These are phyloP conservation scores for Aspergillus latus DNA, from an alignment of 2,329 filamentous ascomycete genomes.

Conservation along the genomic window DNA sequence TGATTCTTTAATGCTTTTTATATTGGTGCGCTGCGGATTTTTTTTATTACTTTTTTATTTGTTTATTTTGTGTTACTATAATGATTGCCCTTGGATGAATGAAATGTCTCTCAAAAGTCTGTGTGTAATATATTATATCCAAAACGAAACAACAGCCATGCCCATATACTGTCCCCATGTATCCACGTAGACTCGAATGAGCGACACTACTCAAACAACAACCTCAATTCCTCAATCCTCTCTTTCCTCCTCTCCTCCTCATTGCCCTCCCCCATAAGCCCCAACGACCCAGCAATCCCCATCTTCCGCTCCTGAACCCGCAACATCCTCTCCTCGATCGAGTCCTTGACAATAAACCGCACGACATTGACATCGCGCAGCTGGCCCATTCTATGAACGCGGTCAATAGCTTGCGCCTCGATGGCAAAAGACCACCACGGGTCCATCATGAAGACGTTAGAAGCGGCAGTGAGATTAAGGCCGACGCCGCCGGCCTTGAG, in stretches of 20 bases:
- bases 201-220: constrained; percentile 61
- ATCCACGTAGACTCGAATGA: too few species aligned
- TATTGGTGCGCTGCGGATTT: too few species aligned
- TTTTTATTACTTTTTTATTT: too few species aligned
- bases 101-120: background rate
- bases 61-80: too few species aligned
- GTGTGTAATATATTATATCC: background rate
- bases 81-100: background rate
- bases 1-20: too few species aligned
- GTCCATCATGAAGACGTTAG: constrained; percentile 97
- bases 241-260: constrained; percentile 91
- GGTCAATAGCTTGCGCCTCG: constrained; percentile 95
- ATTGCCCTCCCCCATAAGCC: constrained; percentile 88
- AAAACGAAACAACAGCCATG: too few species aligned
- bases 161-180: too few species aligned
- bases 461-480: constrained; percentile 85
- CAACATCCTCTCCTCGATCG: constrained; percentile 94
- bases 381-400: constrained; percentile 96
- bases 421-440: constrained; percentile 99
- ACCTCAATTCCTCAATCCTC: constrained; percentile 89
- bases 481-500: constrained; percentile 90
- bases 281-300: constrained; percentile 81
- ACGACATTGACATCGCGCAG: constrained; percentile 80
- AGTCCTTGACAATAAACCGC: constrained; percentile 83
- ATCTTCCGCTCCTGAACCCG: constrained; percentile 90